Percentiles rank a stretch among this genome's conserved stretches.
phyloP scores from a whole-genome alignment of 1,284 basidiomycete species.

The Trichosporon asahii region DNA sequence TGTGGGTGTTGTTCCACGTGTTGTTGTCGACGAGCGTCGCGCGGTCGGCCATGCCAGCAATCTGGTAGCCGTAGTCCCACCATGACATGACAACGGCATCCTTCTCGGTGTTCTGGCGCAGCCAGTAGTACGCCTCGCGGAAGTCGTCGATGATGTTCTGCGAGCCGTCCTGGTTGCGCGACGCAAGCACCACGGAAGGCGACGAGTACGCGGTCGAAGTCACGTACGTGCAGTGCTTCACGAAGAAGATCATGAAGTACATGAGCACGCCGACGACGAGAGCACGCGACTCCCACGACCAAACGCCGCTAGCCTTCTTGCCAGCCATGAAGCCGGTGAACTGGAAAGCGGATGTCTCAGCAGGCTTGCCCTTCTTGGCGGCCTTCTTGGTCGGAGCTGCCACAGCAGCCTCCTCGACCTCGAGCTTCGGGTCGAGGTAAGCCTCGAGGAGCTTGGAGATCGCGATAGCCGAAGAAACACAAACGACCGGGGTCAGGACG shows the following conservation, averaged over 20 bases:
- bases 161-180: constrained; percentile 74
- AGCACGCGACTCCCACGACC: constrained; percentile 77
- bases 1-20: constrained; percentile 99
- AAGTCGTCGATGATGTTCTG: constrained; percentile 99
- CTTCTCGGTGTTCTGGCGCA: constrained; percentile 88
- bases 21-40: constrained; percentile 88
- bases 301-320: constrained; percentile 62
- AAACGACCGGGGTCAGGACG: constrained; percentile 52
- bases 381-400: constrained; percentile 30
- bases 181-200: constrained; percentile 92
- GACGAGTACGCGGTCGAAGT: constrained; percentile 95
- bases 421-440: constrained; percentile 66
- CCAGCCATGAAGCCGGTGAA: constrained; percentile 36
- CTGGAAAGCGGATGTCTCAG: constrained; percentile 35
- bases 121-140: constrained; percentile 99
- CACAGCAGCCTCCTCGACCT: constrained; percentile 23
- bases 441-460: constrained; percentile 83
- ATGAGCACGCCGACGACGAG: constrained; percentile 73
- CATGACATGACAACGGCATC: constrained; percentile 96
- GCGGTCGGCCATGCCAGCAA: constrained; percentile 96
- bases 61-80: constrained; percentile 99
- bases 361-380: constrained; percentile 60
- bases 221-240: constrained; percentile 95
- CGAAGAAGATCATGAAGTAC: constrained; percentile 80
- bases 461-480: constrained; percentile 82